Percentiles rank a stretch among this genome's conserved stretches.
phyloP scores from a whole-genome alignment of 495 filamentous ascomycete species.

The Penicillium diatomitis region DNA sequence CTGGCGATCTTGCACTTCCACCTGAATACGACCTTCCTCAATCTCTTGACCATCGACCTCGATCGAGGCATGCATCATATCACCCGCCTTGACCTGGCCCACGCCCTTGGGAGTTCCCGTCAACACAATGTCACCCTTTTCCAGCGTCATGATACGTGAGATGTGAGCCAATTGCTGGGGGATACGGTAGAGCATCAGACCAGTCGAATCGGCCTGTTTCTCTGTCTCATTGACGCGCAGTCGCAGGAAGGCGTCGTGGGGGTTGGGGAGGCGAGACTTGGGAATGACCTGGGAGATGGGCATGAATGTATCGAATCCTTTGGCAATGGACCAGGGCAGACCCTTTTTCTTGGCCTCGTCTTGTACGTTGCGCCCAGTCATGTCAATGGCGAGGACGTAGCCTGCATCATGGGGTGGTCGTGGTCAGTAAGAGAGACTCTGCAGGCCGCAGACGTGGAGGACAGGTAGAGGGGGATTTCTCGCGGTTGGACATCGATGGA shows the following conservation, averaged over 20 bases:
- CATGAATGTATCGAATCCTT: conserved; percentile 96
- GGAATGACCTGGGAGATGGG: conserved; percentile 71
- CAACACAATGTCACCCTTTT: conserved; percentile 83
- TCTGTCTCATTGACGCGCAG: conserved; percentile 67
- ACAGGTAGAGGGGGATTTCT: too few species aligned
- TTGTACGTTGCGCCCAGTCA: conserved; percentile 90
- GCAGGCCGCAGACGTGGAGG: too few species aligned
- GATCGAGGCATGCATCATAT: conserved; percentile 82
- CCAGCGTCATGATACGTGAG: conserved; percentile 85
- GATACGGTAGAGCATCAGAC: conserved; percentile 85
- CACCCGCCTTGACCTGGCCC: conserved; percentile 72
- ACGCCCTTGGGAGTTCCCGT: conserved; percentile 98
- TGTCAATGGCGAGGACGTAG: conserved; percentile 82
- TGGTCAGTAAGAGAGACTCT: not conserved
- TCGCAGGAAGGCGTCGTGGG: conserved; percentile 77
- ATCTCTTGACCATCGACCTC: conserved; percentile 75
- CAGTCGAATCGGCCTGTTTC: conserved; percentile 75
- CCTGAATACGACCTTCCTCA: conserved; percentile 78
- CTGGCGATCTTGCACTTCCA: conserved; percentile 64
- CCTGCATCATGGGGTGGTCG: conserved; percentile 28
- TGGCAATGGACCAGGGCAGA: conserved; percentile 90
- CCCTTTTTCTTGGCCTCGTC: conserved; percentile 94
- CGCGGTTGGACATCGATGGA: not conserved
- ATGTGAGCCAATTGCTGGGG: conserved; percentile 84
- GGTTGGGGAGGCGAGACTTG: conserved; percentile 71